Conservation (phyloP, 495 filamentous ascomycete species). For the Thermochaetoides thermophila region DNA sequence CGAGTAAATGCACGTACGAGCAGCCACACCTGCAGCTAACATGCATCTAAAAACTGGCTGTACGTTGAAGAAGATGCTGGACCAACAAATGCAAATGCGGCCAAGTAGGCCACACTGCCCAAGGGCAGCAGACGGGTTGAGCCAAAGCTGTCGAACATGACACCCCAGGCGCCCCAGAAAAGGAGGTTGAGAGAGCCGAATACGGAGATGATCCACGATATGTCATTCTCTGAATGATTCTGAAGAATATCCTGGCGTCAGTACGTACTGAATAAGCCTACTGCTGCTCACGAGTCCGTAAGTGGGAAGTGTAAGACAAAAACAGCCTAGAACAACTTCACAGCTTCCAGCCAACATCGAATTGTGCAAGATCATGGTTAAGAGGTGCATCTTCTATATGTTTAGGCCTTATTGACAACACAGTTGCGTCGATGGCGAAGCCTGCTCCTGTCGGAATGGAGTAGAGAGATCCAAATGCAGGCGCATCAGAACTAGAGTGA, state of each 20-base stretch:
- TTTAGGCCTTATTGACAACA: too few species aligned
- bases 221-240: conserved; percentile 5
- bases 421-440: too few species aligned
- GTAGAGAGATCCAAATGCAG: too few species aligned
- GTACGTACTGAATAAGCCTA: conserved; percentile 18
- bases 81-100: conserved; percentile 14
- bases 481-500: too few species aligned
- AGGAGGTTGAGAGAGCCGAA: conserved; percentile 18
- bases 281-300: conserved; percentile 18
- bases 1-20: conserved; percentile 7
- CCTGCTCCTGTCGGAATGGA: too few species aligned
- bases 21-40: conserved; percentile 11
- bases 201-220: conserved; percentile 20
- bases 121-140: conserved; percentile 7
- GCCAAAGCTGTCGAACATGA: conserved; percentile 14
- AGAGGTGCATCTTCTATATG: too few species aligned
- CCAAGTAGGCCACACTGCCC: conserved; percentile 8
- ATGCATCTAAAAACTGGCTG: conserved; percentile 16
- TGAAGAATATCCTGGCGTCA: conserved; percentile 14
- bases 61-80: conserved; percentile 14
- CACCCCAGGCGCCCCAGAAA: conserved; percentile 9
- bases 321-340: conserved; percentile 15
- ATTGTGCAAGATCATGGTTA: too few species aligned
- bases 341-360: too few species aligned
- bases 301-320: conserved; percentile 12